phyloP scores from a whole-genome alignment of 2,329 filamentous ascomycete genomes.

The Ophiosphaerella korrae region DNA sequence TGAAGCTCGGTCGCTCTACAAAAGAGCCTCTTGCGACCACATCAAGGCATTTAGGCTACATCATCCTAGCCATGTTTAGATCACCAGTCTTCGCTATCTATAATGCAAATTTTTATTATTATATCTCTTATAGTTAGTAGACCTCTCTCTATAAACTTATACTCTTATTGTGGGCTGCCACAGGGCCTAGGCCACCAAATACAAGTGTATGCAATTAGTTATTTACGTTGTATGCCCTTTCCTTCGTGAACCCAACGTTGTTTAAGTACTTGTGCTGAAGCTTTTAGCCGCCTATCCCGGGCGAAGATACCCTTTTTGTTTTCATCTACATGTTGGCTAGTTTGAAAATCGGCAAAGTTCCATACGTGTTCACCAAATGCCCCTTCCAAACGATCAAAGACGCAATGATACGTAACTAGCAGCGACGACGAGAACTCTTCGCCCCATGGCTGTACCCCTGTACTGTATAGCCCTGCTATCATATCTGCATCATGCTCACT shows the following conservation, averaged over 20 bases:
- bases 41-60: too few species aligned
- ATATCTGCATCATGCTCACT: conserved; percentile 15
- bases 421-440: conserved; percentile 10
- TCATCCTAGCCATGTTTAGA: too few species aligned
- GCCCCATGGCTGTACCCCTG: conserved; percentile 8
- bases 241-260: neutral
- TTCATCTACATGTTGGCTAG: conserved; percentile 8
- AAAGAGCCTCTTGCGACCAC: too few species aligned
- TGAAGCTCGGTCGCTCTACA: too few species aligned
- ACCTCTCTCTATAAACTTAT: too few species aligned
- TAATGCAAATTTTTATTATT: too few species aligned
- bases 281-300: conserved; percentile 9
- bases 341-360: conserved; percentile 16
- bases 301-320: conserved; percentile 17
- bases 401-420: conserved; percentile 10
- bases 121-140: too few species aligned
- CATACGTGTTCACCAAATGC: conserved; percentile 15
- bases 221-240: too few species aligned
- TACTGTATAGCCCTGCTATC: conserved; percentile 10
- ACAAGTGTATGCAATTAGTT: too few species aligned
- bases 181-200: too few species aligned
- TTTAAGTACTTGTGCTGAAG: conserved; percentile 5
- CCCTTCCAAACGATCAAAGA: conserved; percentile 7
- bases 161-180: too few species aligned
- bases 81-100: too few species aligned